Conservation (phyloP, 768 basidiomycete species). For the Suillus hirtellus region DNA sequence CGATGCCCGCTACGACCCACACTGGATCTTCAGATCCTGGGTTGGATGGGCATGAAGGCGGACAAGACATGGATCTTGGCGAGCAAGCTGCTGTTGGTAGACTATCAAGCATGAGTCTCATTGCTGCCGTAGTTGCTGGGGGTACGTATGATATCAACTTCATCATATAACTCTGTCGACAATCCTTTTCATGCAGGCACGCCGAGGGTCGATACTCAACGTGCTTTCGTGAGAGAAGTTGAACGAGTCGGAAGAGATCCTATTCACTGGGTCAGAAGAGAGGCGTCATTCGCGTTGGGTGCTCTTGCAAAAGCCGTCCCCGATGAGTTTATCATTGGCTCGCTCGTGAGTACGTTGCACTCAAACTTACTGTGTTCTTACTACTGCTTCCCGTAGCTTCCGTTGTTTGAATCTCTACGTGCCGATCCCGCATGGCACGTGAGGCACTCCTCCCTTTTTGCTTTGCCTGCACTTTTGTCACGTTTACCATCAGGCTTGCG, state of each 20-base stretch:
- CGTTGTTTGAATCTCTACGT: slow-evolving; percentile 71
- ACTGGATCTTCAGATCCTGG: slow-evolving; percentile 15
- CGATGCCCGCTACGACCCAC: not conserved
- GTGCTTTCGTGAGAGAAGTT: slow-evolving; percentile 73
- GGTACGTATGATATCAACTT: slow-evolving; percentile 44
- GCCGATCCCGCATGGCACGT: slow-evolving; percentile 79
- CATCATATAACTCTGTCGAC: slow-evolving; percentile 13
- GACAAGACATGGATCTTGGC: slow-evolving; percentile 42
- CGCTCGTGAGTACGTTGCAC: slow-evolving; percentile 50
- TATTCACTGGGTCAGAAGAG: slow-evolving; percentile 77
- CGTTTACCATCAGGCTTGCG: slow-evolving; percentile 61
- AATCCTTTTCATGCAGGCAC: slow-evolving; percentile 41
- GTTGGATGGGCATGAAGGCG: slow-evolving; percentile 27
- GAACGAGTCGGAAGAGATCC: slow-evolving; percentile 64
- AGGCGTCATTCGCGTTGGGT: slow-evolving; percentile 86
- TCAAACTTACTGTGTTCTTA: slow-evolving; percentile 1
- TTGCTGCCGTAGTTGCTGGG: slow-evolving; percentile 83
- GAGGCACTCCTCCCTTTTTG: slow-evolving; percentile 83
- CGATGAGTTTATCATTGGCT: slow-evolving; percentile 62
- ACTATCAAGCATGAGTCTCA: slow-evolving; percentile 89
- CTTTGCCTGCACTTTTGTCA: slow-evolving; percentile 76
- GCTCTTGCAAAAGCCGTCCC: slow-evolving; percentile 86
- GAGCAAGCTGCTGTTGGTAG: slow-evolving; percentile 85
- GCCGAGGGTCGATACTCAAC: slow-evolving; percentile 54
- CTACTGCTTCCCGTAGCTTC: slow-evolving; percentile 53